Percentiles rank a stretch among this genome's conserved stretches.
phyloP scores from a whole-genome alignment of 2,329 filamentous ascomycete genomes.

The Metarhizium anisopliae region DNA sequence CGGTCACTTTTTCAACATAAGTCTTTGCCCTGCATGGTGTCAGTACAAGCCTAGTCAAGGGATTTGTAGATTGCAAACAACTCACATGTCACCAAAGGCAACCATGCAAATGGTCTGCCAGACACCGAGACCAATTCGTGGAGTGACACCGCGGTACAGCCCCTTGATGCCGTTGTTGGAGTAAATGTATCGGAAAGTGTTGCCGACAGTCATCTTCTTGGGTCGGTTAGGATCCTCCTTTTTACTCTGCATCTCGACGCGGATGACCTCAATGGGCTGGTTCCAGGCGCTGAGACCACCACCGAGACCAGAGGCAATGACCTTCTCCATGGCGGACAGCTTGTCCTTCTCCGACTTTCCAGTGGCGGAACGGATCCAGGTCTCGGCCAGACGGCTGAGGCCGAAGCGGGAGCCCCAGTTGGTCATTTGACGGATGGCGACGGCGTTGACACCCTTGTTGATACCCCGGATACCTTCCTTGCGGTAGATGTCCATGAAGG shows the following conservation, averaged over 20 bases:
- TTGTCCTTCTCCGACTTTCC: constrained; percentile 74
- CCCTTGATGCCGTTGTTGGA: constrained; percentile 78
- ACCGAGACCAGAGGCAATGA: constrained; percentile 75
- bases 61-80: constrained; percentile 15
- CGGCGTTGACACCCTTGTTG: constrained; percentile 97
- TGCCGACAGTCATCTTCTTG: constrained; percentile 97
- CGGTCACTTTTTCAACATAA: constrained; percentile 58
- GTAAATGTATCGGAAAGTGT: constrained; percentile 83
- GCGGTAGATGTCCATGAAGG: constrained; percentile 96
- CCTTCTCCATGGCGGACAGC: constrained; percentile 76
- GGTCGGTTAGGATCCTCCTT: constrained; percentile 94
- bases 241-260: constrained; percentile 99
- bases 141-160: constrained; percentile 90
- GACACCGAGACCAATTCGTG: constrained; percentile 87
- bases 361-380: constrained; percentile 69
- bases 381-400: constrained; percentile 83
- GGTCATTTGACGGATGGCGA: constrained; percentile 97
- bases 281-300: constrained; percentile 97
- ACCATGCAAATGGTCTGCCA: constrained; percentile 99
- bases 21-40: constrained; percentile 48
- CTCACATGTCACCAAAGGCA: constrained; percentile 93
- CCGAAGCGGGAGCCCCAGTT: constrained; percentile 98
- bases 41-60: neutral
- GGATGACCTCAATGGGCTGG: constrained; percentile 98
- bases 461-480: constrained; percentile 90